These are phyloP conservation scores for Candida schatavii DNA, from an alignment of 805 yeast species.

Conservation along the genomic window DNA sequence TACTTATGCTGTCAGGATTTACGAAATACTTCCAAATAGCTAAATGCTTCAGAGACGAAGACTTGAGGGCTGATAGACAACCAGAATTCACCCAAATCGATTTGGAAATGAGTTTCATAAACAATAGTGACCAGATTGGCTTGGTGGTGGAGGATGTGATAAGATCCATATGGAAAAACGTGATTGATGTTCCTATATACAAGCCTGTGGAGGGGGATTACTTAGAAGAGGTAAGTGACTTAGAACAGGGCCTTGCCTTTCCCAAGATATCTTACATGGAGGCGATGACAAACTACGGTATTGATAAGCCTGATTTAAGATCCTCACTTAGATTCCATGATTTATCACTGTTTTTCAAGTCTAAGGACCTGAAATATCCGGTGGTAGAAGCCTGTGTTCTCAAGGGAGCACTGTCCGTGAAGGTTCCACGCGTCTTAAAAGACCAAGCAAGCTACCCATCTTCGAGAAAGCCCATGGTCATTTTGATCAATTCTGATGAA, in stretches of 20 bases:
- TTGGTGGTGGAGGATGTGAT: conserved; percentile 59
- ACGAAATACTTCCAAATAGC: conserved; percentile 87
- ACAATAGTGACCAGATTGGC: conserved; percentile 62
- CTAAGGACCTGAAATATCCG: conserved; percentile 46
- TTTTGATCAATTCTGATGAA: conserved; percentile 46
- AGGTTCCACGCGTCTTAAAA: conserved; percentile 36
- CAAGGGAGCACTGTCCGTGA: conserved; percentile 41
- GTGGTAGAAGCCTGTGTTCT: conserved; percentile 74
- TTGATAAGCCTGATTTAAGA: conserved; percentile 92
- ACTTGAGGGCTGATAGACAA: conserved; percentile 89
- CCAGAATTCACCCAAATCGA: conserved; percentile 99
- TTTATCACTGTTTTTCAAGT: conserved; percentile 40
- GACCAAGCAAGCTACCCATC: conserved; percentile 46
- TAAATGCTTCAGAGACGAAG: conserved; percentile 94
- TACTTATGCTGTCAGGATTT: conserved; percentile 92
- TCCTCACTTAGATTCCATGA: conserved; percentile 51
- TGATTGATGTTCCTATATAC: conserved; percentile 40
- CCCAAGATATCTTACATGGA: conserved; percentile 59
- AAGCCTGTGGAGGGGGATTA: conserved; percentile 28
- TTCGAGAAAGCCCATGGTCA: conserved; percentile 57
- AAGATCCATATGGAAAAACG: conserved; percentile 50
- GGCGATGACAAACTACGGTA: conserved; percentile 74
- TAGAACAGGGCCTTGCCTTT: conserved; percentile 14
- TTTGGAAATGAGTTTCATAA: conserved; percentile 85
- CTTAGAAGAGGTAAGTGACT: conserved; percentile 21